phyloP scores from a whole-genome alignment of 192 early-diverging fungal species.

The Podila minutissima region DNA sequence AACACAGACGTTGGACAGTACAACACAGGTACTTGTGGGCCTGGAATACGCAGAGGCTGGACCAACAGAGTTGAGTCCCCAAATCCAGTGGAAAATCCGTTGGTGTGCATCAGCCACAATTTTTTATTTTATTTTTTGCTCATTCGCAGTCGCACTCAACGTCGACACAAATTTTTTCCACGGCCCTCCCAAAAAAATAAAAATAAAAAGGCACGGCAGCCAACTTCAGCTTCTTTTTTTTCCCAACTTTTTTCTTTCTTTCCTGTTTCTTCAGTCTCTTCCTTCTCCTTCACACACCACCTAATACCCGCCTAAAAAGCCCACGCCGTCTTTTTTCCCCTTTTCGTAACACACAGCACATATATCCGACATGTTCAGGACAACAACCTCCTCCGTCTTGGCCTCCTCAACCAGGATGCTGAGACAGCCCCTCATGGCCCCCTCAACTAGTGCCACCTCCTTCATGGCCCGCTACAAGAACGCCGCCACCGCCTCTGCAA shows the following conservation, averaged over 20 bases:
- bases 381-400: constrained; percentile 6
- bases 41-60: too few relatives aligned
- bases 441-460: constrained; percentile 5
- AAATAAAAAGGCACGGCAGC: not conserved
- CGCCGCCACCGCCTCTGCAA: constrained; percentile 2
- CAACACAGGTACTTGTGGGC: too few relatives aligned
- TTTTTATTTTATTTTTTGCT: constrained; percentile 2
- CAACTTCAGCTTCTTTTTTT: not conserved
- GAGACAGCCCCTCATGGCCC: constrained; percentile 2
- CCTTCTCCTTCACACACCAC: not conserved
- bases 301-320: not conserved
- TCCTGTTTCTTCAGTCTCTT: not conserved
- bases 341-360: not conserved
- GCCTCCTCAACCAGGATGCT: constrained; percentile 16
- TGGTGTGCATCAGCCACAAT: not conserved
- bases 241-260: constrained; percentile 2
- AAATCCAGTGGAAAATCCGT: too few relatives aligned
- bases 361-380: constrained; percentile 13
- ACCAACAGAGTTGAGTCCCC: too few relatives aligned
- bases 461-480: constrained; percentile 3
- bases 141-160: not conserved
- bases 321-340: not conserved
- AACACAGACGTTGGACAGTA: too few relatives aligned
- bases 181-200: not conserved
- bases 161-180: constrained; percentile 1